Percentiles rank a stretch among this genome's conserved stretches.
These are phyloP conservation scores for Stachybotrys chlorohalonatus DNA, from an alignment of 2,329 filamentous ascomycete genomes.

Conservation along the genomic window DNA sequence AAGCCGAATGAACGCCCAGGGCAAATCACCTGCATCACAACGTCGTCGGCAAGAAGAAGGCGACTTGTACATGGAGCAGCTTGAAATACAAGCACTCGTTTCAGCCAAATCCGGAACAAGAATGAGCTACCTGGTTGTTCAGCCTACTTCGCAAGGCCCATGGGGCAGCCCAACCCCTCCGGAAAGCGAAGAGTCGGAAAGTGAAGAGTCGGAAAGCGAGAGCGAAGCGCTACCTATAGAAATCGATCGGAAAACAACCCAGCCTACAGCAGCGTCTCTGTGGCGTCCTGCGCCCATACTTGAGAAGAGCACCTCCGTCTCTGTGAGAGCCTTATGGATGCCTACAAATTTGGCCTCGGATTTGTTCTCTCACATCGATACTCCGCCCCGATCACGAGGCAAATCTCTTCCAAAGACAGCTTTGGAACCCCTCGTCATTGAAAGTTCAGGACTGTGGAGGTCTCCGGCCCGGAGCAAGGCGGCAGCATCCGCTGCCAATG, in stretches of 20 bases:
- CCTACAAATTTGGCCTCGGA: too few relatives aligned
- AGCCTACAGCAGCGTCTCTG: conserved; percentile 1
- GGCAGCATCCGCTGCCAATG: background rate
- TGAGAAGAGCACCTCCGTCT: background rate
- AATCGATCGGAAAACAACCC: conserved; percentile 1
- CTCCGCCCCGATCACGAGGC: background rate
- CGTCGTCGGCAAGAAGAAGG: background rate
- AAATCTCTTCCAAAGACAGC: background rate
- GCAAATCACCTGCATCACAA: background rate
- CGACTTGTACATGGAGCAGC: background rate
- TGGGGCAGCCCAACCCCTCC: conserved; percentile 45
- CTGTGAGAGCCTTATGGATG: background rate
- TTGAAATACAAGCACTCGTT: conserved; percentile 3
- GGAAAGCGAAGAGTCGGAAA: conserved; percentile 39
- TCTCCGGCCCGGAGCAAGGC: background rate
- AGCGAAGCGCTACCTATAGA: conserved; percentile 4
- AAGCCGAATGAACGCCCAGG: conserved; percentile 4
- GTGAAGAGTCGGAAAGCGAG: conserved; percentile 14
- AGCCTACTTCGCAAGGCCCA: conserved; percentile 18
- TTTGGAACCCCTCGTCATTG: background rate
- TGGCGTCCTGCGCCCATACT: conserved; percentile 5
- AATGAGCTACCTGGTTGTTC: conserved; percentile 26
- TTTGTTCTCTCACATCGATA: background rate
- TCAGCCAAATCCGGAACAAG: conserved; percentile 1
- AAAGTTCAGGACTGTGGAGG: background rate